Conservation (phyloP, 768 basidiomycete genomes). For the Cystobasidium onofrii region DNA sequence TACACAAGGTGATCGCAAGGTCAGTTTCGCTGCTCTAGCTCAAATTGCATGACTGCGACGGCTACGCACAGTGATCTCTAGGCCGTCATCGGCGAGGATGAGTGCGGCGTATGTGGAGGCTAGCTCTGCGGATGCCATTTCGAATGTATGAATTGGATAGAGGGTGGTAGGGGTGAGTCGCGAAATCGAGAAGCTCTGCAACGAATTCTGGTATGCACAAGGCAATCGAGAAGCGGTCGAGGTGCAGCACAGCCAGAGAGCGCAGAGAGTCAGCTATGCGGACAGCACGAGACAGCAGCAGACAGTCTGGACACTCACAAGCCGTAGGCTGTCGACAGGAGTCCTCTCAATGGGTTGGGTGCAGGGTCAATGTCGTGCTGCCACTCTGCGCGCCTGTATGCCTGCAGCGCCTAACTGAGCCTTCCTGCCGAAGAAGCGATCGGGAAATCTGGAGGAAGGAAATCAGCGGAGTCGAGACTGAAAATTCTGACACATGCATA, state of each 20-base stretch:
- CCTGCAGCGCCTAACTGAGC: not conserved
- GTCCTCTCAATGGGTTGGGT: not conserved
- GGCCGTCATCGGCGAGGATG: constrained; percentile 92
- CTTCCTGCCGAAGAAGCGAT: not conserved
- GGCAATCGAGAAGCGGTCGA: constrained; percentile 1
- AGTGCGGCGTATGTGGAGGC: constrained; percentile 93
- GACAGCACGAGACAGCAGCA: not conserved
- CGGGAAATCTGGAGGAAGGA: not conserved
- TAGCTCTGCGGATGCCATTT: constrained; percentile 61
- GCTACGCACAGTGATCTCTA: constrained; percentile 89
- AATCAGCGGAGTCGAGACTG: too few species aligned
- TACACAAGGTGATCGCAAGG: not conserved
- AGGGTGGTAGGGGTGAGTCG: not conserved
- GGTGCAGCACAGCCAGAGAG: not conserved
- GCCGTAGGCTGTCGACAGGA: not conserved
- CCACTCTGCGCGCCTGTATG: not conserved
- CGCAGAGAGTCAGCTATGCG: not conserved
- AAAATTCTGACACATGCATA: too few species aligned
- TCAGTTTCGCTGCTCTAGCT: not conserved
- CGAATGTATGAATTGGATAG: not conserved
- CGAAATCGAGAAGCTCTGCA: constrained; percentile 13
- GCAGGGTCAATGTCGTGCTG: not conserved
- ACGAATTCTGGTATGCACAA: constrained; percentile 9
- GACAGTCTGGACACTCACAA: not conserved
- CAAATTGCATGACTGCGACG: not conserved